Base-by-base conservation (phyloP, 164 flowering plant species). In the Kingdonia uniflora region DNA sequence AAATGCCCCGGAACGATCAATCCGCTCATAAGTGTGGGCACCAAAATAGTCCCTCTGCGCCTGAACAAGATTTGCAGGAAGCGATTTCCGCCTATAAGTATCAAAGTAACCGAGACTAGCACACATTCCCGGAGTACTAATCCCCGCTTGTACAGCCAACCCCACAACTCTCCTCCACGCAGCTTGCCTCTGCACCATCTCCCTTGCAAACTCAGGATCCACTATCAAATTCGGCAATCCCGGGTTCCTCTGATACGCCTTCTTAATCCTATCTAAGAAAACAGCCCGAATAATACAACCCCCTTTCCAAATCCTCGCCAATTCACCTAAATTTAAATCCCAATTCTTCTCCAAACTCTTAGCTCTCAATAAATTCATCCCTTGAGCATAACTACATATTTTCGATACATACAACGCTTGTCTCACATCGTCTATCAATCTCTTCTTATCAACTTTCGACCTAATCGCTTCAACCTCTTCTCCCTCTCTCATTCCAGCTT, bases 291-390 rank as follows among this genome's bases (percentile, higher is more conserved):
- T 65, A 26, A 65, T 65, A 17, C 69, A 65, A 24, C 69, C 64
- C n/a, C 69, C 69, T 24, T 55, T 54, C 64, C 69, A 65, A 19
- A 65, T 65, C 64, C 64, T 59, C 1, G 69, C 69, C 41, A 65
- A 38, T 33, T 65, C 64, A 14, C 69, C 69, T 14, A 59, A 65
- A 38, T 65, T 52, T 46, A 65, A 22, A 13, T 49, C 23, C 69
- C 69, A 65, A 6, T 42, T 54, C 40, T 65, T 55, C 52, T 65
- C 69, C 2, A 35, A 47, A 47, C 60, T 60, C 60, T 59, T 60
- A 1, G 60, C 57, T 29, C 60, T 51, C 64, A 65, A 14, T 55
- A 65, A 61, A 23, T 61, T 66, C 65, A 61, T 61, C 8, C 70
- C 70, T 25, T 66, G 70, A 5, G 66, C 66, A 40, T 66, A 66